Conservation (phyloP, 768 basidiomycete species). For the Collybia sordida region DNA sequence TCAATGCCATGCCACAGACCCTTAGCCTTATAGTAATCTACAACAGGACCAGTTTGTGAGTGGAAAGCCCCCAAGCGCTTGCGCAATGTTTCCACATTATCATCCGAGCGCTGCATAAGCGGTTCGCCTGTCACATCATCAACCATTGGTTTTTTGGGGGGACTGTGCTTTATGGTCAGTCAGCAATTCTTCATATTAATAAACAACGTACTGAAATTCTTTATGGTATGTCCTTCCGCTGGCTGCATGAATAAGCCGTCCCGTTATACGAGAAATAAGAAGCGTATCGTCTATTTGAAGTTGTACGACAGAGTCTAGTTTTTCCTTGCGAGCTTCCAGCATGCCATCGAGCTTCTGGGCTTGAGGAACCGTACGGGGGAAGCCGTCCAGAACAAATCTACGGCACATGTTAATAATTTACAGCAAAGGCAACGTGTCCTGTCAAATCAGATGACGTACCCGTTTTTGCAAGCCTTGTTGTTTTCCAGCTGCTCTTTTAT, state of each 20-base stretch:
- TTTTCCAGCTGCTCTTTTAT: conserved; percentile 94
- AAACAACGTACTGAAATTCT: conserved; percentile 79
- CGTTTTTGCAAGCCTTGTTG: conserved; percentile 92
- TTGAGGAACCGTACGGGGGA: conserved; percentile 96
- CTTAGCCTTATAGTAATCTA: conserved; percentile 92
- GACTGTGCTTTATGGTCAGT: conserved; percentile 49
- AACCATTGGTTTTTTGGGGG: conserved; percentile 92
- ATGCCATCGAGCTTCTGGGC: conserved; percentile 95
- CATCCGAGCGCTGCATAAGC: conserved; percentile 95
- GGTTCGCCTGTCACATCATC: conserved; percentile 97
- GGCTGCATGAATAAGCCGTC: conserved; percentile 87
- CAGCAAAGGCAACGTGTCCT: conserved; percentile 1
- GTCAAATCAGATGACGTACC: conserved; percentile 57
- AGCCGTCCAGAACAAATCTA: conserved; percentile 99
- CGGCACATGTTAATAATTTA: conserved; percentile 13
- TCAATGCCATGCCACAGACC: conserved; percentile 91
- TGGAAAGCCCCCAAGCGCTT: conserved; percentile 92
- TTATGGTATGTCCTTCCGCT: conserved; percentile 93
- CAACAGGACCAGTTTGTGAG: conserved; percentile 91
- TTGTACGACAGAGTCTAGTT: conserved; percentile 90
- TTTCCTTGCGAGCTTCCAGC: conserved; percentile 80
- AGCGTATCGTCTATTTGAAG: conserved; percentile 92
- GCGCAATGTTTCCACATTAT: conserved; percentile 92
- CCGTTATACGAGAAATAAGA: conserved; percentile 96
- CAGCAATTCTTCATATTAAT: conserved; percentile 1